These are phyloP conservation scores for Cajanus cajan DNA, from an alignment of 306 rosid species.

Conservation along the genomic window DNA sequence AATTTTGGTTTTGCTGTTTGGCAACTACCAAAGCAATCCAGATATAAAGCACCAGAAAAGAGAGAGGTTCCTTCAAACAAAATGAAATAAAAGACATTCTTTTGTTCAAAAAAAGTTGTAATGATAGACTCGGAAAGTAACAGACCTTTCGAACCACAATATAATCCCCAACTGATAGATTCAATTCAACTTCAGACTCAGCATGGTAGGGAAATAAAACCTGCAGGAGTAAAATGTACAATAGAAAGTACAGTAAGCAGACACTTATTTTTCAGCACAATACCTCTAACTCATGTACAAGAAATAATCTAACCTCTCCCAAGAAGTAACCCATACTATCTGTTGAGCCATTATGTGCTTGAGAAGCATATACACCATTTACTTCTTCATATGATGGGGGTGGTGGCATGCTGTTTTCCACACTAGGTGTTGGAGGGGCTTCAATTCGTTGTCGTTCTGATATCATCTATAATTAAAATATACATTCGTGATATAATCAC, in stretches of 20 bases:
- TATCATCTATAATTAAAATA: slow-evolving; percentile 62
- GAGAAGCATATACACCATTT: slow-evolving; percentile 79
- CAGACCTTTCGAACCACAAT: slow-evolving; percentile 87
- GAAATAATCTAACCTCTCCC: slow-evolving; percentile 75
- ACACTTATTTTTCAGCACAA: neutral
- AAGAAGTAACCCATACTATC: slow-evolving; percentile 80
- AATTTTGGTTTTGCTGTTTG: neutral
- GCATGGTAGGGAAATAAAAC: slow-evolving; percentile 78
- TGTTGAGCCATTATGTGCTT: slow-evolving; percentile 62
- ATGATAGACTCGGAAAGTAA: slow-evolving; percentile 8
- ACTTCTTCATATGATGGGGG: slow-evolving; percentile 91
- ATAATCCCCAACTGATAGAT: slow-evolving; percentile 78
- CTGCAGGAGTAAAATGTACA: slow-evolving; percentile 43
- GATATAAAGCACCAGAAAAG: neutral
- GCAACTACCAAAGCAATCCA: neutral
- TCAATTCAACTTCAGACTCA: slow-evolving; percentile 85
- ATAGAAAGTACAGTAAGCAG: slow-evolving; percentile 14
- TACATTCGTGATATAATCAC: slow-evolving; percentile 22
- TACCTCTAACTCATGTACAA: neutral
- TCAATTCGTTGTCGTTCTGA: slow-evolving; percentile 88
- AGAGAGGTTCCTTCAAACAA: neutral
- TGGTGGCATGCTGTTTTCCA: slow-evolving; percentile 72
- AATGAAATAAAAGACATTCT: neutral
- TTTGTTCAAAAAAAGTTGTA: neutral
- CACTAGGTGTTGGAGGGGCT: slow-evolving; percentile 75